Evolutionary conservation across 2,329 filamentous ascomycete genomes (phyloP), one percentile per base, ranked within the genome.

Genomic region (Corinectria fuckeliana): DNA sequence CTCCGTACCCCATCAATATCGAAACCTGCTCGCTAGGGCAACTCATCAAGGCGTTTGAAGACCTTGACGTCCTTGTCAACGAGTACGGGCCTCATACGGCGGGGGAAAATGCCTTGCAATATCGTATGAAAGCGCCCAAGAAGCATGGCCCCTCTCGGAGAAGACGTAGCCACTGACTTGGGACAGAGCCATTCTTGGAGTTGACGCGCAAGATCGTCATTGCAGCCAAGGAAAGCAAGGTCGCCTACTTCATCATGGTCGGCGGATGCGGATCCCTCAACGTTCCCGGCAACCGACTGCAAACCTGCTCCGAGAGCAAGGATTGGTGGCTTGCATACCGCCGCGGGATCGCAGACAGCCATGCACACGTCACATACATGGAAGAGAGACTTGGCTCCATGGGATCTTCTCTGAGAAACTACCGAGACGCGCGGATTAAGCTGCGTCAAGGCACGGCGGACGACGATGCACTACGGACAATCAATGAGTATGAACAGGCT

Each of bases 241-340:
- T 57, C 3, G 4, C 9, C 10, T 57, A 57, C 20, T 57, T 57
- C 13, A 23, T 57, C 54, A 57, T 57, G 54, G 44, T 57, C 5
- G 54, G 54, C 10, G 54, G 54, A n/a, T 44, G 36, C 11, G 54
- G 54, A 23, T 44, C 36, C 18, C 25, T 57, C 8, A 25, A 57
- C 23, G 26, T 57, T 18, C 45, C 47, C 5, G 36, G 39, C 11
- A 25, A 23, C 10, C 25, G n/a, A 16, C 16, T 32, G 11, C 45
- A 45, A 30, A 44, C 36, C 20, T 42, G 36, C 18, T 25, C 38
- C n/a, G 54, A 57, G n/a, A 57, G 47, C 38, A 44, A 45, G 28
- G 36, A 50, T 10, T 57, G 28, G n/a, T 57, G 36, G 34, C 26
- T 57, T 5, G 47, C 45, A 14, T 57, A 57, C 21, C 45, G 39